Evolutionary conservation across 768 basidiomycete species (phyloP).

Genomic region (Calocera cornea): DNA sequence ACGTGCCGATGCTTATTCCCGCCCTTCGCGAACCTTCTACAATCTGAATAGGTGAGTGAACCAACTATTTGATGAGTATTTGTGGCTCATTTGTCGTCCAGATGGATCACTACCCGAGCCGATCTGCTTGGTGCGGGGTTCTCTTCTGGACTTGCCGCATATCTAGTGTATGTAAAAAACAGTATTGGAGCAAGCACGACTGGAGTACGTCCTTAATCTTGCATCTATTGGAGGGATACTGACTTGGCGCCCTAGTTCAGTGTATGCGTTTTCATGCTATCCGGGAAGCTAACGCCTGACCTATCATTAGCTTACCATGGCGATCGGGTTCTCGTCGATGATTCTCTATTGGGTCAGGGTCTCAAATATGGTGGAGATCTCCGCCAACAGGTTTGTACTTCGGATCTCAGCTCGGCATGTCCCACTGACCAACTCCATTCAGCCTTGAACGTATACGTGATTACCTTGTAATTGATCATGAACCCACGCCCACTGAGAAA

Average conservation of each 20-base stretch:
- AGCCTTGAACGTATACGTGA: conserved; percentile 39
- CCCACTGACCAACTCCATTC: not conserved
- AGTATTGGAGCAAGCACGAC: conserved; percentile 31
- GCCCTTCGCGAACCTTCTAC: conserved; percentile 15
- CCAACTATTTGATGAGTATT: not conserved
- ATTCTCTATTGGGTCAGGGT: not conserved
- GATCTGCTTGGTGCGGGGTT: conserved; percentile 26
- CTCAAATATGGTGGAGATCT: not conserved
- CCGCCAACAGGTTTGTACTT: not conserved
- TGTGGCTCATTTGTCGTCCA: not conserved
- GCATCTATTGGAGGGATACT: not conserved
- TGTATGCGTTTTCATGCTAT: conserved; percentile 28
- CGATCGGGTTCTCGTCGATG: not conserved
- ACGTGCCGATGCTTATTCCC: conserved; percentile 21
- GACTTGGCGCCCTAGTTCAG: not conserved
- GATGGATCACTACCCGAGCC: conserved; percentile 21
- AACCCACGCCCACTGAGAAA: conserved; percentile 20
- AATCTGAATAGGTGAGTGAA: conserved; percentile 19
- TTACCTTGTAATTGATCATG: conserved; percentile 44
- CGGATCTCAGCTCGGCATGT: not conserved
- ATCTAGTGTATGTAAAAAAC: conserved; percentile 22
- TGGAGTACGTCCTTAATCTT: conserved; percentile 15
- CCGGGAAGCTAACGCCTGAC: conserved; percentile 26
- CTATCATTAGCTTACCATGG: not conserved
- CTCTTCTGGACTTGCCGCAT: conserved; percentile 21